Evolutionary conservation across 345 rosid species (phyloP), one percentile per base, ranked within the genome.

Genomic region (Camelina laxa): DNA sequence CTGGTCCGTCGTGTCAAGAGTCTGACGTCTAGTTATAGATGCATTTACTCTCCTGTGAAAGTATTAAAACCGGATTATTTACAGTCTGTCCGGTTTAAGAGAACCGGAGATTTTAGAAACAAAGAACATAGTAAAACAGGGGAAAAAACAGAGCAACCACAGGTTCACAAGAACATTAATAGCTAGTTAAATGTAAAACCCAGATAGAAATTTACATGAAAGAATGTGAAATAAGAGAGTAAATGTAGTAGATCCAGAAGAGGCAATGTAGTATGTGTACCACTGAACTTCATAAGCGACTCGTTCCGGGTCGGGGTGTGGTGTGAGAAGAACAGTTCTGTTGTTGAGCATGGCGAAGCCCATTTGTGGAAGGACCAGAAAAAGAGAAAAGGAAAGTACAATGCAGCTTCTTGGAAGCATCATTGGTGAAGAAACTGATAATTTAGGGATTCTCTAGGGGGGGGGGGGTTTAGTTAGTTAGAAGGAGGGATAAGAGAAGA

Each of bases 231-330:
- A 17, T 15, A 19, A 53, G 66, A 77, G 58, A 50, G 2, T 49
- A 60, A 44, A 67, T 19, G 72, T 17, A 59, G 72, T 17, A 59
- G 65, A 72, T 61, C 60, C 16, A 24, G 49, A 44, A 41, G 19
- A 53, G 16, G 36, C 9, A 35, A 77, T 56, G 73, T 49, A 50
- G 20, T 7, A 21, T 3, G 57, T 54, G 53, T 85, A 85, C 98
- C 98, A 85, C 66, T 83, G 94, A 79, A 94, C 89, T 51, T 88
- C 93, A 70, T 76, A 87, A 76, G 73, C 98, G 65, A 94, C 97
- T 31, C 77, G 72, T 53, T 90, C 96, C 3, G 97, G 98, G 77
- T 87, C 73, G 6, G 93, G 90, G 67, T 90, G 95, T 30, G 93
- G 89, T 44, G 70, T 55, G 20, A 87, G 91, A 60, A 87, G 87